Evolutionary conservation across 176 grass and related monocot genomes (phyloP), one percentile per base, ranked within the genome.

Genomic region (Triticum monococcum): DNA sequence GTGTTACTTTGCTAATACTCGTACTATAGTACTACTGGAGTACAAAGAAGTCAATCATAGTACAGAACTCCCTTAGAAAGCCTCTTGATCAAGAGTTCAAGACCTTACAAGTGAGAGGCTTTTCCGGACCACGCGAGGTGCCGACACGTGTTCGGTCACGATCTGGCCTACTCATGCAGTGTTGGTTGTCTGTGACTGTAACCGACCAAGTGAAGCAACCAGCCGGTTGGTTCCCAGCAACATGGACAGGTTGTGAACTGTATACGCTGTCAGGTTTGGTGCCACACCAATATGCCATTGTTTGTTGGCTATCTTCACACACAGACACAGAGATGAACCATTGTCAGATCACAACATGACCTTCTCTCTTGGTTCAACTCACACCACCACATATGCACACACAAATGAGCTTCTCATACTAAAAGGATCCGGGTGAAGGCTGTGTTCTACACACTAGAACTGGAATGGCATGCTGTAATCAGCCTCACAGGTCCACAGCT

Each of bases 161-260:
- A 7, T 17, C 9, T 5, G 50, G 10, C 23, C 26, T 30, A 8
- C n/a, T 54, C 23, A 43, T 45, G 56, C 11, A 3, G 56, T 74
- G 25, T 75, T 64, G 28, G 82, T 76, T 35, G 64, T 72, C 64
- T 72, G 64, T 37, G 5, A 36, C 43, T 52, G 14, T 50, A 71
- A 31, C 72, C 25, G 65, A 45, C 89, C 59, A 65, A 84, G 35
- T 68, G 89, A 87, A 84, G 75, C 81, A 84, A 84, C 81, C 75
- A 63, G 74, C 68, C 38, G 35, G 85, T 75, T 84, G 81, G 85
- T 87, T 60, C 80, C 75, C 52, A 84, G 32, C 80, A 67, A 43
- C 74, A 79, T 33, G 74, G 73, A 74, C 26, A 40, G 17, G 72
- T 33, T 86, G 63, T 72, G 28, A 7, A 69, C 70, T 83, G 64